Evolutionary conservation across 257 asterid species (phyloP), one percentile per base, ranked within the genome.

Genomic region (Gynochthodes officinalis): DNA sequence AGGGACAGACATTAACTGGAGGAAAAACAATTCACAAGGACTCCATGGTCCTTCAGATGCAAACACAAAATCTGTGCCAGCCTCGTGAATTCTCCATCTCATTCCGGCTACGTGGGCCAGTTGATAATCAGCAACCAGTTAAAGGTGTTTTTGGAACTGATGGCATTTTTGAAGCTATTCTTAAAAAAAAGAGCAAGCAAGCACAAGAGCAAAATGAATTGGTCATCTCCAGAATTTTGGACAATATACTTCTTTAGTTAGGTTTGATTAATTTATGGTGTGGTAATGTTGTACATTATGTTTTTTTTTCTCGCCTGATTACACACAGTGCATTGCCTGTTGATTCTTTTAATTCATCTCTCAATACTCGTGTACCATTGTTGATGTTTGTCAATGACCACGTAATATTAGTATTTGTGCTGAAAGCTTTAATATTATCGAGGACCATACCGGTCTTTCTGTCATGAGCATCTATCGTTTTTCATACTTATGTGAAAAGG

Each of bases 31-130:
- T 85, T 64, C 30, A 52, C 58, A 71, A 53, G 78, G 50, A 80
- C 50, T 69, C 76, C 55, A 76, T 80, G 84, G 75, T 73, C 4
- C 82, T 85, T 74, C 70, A 73, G 77, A 85, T 85, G 89, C 86
- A 80, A 72, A 58, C 85, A 1, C 83, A 76, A 55, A 82, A 85
- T 67, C 78, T 85, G 33, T 64, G 84, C 49, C 85, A 87, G 4
- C 78, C 81, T 32, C 87, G 89, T 27, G 83, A 80, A 25, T 85
- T 85, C 64, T 78, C 89, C 11, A 37, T 85, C 73, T 75, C 87
- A 43, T 85, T 85, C 79, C 82, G 60, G 74, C 81, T 85, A 21
- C 85, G 85, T 15, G 89, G 85, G 50, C 82, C 89, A 28, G 74
- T 80, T 73, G 85, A 78, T 71, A 67, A 73, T 52, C 72, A 71